phyloP scores from a whole-genome alignment of 176 grass and related monocot genomes.

The Aegilops bicornis region DNA sequence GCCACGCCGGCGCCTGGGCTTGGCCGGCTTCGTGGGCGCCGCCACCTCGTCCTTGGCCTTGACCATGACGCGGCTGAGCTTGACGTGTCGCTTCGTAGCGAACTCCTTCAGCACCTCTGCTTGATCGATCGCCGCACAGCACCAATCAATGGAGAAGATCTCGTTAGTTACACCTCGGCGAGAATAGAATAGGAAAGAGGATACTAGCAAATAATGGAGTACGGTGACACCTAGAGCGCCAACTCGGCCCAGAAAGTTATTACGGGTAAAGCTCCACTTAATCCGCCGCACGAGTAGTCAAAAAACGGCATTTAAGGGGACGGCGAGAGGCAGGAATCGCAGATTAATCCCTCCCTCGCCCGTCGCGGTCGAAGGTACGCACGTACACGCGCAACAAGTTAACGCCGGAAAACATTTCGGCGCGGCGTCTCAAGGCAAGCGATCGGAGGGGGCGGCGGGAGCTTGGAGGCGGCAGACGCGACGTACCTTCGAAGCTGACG shows the following conservation, averaged over 20 bases:
- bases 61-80: slow-evolving; percentile 63
- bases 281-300: neutral
- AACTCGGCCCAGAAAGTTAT: neutral
- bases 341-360: slow-evolving; percentile 4
- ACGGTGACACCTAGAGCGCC: neutral
- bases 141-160: neutral
- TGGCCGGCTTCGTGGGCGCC: slow-evolving; percentile 30
- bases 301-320: slow-evolving; percentile 11
- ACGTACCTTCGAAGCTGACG: slow-evolving; percentile 92
- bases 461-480: no score
- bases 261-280: neutral
- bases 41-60: slow-evolving; percentile 46
- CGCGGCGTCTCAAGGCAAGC: neutral
- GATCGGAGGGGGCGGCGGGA: neutral
- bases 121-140: neutral
- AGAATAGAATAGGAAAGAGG: neutral
- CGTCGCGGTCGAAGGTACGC: no score
- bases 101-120: slow-evolving; percentile 88
- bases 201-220: neutral
- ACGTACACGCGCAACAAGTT: neutral
- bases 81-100: slow-evolving; percentile 74
- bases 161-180: neutral
- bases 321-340: neutral
- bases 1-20: slow-evolving; percentile 34
- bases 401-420: neutral